These are phyloP conservation scores for Moesziomyces aphidis DNA, from an alignment of 1,284 basidiomycete species.

Conservation along the genomic window DNA sequence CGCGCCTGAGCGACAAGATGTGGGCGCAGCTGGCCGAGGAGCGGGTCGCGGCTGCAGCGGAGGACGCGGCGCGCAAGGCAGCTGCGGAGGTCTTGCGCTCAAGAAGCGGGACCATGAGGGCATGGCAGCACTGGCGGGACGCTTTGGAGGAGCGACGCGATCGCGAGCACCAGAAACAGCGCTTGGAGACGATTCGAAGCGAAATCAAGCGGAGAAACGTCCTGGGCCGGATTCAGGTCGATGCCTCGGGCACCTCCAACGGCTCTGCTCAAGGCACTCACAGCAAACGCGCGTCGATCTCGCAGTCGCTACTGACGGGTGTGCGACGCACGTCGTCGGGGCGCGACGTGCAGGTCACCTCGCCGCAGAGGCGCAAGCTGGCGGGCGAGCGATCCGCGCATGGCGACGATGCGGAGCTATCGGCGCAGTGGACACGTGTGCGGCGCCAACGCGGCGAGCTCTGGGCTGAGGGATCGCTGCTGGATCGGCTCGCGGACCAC, in stretches of 20 bases:
- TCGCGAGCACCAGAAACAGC: constrained; percentile 17
- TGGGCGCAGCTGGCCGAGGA: constrained; percentile 24
- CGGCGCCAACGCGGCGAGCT: constrained; percentile 29
- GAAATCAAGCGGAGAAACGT: constrained; percentile 27
- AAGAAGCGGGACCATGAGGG: constrained; percentile 12
- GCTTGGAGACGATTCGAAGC: constrained; percentile 22
- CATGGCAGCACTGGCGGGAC: constrained; percentile 21
- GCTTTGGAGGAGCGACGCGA: constrained; percentile 25
- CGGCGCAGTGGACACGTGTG: constrained; percentile 16
- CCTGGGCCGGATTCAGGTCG: constrained; percentile 16
- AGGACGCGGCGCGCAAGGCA: constrained; percentile 13
- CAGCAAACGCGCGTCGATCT: constrained; percentile 23
- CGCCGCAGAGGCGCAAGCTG: constrained; percentile 23
- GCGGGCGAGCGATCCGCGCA: constrained; percentile 4
- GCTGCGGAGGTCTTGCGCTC: constrained; percentile 23
- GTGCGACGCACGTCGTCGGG: background rate
- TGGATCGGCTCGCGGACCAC: constrained; percentile 30
- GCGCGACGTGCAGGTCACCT: background rate
- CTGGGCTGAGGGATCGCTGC: constrained; percentile 37
- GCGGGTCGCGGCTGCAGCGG: constrained; percentile 6
- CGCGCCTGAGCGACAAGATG: constrained; percentile 14
- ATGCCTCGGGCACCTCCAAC: constrained; percentile 3
- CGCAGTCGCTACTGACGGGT: constrained; percentile 29
- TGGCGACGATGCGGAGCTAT: constrained; percentile 14
- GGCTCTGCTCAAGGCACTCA: background rate